Conservation (phyloP, 768 basidiomycete genomes). For the Tricholoma hemisulphureum region DNA sequence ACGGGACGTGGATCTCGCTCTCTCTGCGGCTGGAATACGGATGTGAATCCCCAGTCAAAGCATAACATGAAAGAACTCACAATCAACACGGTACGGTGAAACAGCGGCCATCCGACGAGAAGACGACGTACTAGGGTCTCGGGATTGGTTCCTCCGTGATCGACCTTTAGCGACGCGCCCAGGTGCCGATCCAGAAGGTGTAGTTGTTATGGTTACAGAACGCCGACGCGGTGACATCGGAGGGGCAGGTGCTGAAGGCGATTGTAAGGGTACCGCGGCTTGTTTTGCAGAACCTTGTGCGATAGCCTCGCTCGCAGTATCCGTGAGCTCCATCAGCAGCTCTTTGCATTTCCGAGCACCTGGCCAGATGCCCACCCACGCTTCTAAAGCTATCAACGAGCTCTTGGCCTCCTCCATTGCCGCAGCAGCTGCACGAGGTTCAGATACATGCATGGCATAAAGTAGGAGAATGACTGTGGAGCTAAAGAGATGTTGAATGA, state of each 20-base stretch:
- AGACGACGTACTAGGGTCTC: slow-evolving; percentile 47
- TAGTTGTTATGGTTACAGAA: slow-evolving; percentile 52
- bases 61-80: slow-evolving; percentile 37
- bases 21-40: slow-evolving; percentile 46
- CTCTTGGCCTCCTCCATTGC: slow-evolving; percentile 84
- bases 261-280: slow-evolving; percentile 15
- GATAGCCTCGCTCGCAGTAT: slow-evolving; percentile 69
- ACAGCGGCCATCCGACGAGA: slow-evolving; percentile 56
- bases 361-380: slow-evolving; percentile 86
- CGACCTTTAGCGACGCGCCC: slow-evolving; percentile 49
- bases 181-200: slow-evolving; percentile 34
- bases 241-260: slow-evolving; percentile 20
- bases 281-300: slow-evolving; percentile 31
- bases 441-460: slow-evolving; percentile 81
- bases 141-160: slow-evolving; percentile 55
- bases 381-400: slow-evolving; percentile 66
- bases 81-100: slow-evolving; percentile 64
- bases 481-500: slow-evolving; percentile 87
- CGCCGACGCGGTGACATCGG: slow-evolving; percentile 48
- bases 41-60: slow-evolving; percentile 10
- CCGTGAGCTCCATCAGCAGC: slow-evolving; percentile 65
- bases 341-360: slow-evolving; percentile 87
- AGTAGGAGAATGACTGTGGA: slow-evolving; percentile 83
- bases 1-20: slow-evolving; percentile 75
- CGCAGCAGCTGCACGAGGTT: slow-evolving; percentile 57